Base-by-base conservation (phyloP, 164 flowering plant species). In the Annona squamosa region DNA sequence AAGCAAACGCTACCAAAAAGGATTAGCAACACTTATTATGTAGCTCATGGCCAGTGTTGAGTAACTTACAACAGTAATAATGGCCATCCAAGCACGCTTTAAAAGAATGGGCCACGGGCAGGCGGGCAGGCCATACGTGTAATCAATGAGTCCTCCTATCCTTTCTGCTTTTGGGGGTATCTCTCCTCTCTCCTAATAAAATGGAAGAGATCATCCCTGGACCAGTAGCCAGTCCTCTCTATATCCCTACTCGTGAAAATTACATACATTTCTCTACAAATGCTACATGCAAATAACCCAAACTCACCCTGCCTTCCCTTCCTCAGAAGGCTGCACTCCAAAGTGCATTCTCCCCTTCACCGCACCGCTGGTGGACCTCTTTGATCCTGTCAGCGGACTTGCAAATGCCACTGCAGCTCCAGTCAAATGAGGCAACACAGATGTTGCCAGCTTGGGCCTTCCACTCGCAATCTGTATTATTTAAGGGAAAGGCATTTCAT, bases 351-450 rank as follows among this genome's bases (percentile, higher is more conserved):
- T 88, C 91, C 4, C 96, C 97, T 84, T 94, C 98, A 1, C 97
- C 96, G 62, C 98, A 92, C 59, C 96, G 85, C 68, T 84, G 87
- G 74, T 90, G 97, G 66, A 91, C 98, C 81, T 92, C 97, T 61
- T 85, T 90, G 72, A 94, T 94, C 85, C 98, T 87, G 68, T 94
- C 98, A 0, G 86, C 85, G 7, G 98, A 90, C 71, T 80, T 87
- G 87, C 98, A 94, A 19, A 94, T 89, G 19, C 98, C 98, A 63
- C 98, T 94, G 87, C 98, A 94, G 72, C 85, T 88, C 98, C 98
- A 94, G 56, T 94, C 97, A 69, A 94, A 94, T 1, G 98, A 92
- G 62, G 97, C 97, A 78, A 91, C 92, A 77, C 98, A 94, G 68
- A 86, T 73, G 71, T 92, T 94, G 75, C 98, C 98, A 48, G 97